phyloP scores from a whole-genome alignment of 805 yeast species.

The Myxozyma nipponensis region DNA sequence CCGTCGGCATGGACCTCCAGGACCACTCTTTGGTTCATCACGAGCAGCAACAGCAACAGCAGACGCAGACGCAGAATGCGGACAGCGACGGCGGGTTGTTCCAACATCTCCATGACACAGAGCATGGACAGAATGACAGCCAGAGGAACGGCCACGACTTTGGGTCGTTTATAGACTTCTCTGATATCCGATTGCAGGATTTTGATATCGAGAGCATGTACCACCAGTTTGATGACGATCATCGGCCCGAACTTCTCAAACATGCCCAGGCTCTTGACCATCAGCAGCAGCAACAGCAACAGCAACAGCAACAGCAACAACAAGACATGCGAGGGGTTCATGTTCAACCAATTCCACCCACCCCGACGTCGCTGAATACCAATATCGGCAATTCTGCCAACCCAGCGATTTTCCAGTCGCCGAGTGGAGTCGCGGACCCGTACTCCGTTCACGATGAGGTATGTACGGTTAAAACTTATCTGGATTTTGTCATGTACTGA shows the following conservation, averaged over 20 bases:
- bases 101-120: no score
- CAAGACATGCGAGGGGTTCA: neutral
- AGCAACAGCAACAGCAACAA: conserved; percentile 1
- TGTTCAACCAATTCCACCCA: conserved; percentile 17
- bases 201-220: no score
- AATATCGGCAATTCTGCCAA: conserved; percentile 1
- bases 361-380: conserved; percentile 26
- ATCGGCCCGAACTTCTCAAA: conserved; percentile 1
- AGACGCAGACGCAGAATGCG: no score
- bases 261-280: neutral
- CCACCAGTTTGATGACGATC: conserved; percentile 8
- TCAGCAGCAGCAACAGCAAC: conserved; percentile 4
- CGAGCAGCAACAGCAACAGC: no score
- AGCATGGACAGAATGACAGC: no score
- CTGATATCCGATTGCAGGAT: conserved; percentile 25
- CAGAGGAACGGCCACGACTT: no score
- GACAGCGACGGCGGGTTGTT: no score
- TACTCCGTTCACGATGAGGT: conserved; percentile 16
- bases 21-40: no score
- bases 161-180: conserved; percentile 23
- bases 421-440: conserved; percentile 19
- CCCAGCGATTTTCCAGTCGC: conserved; percentile 15
- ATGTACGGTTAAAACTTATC: neutral
- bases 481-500: no score
- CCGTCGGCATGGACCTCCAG: no score